Evolutionary conservation across 1,284 basidiomycete species (phyloP).

Genomic region (Trichosporon asahii): DNA sequence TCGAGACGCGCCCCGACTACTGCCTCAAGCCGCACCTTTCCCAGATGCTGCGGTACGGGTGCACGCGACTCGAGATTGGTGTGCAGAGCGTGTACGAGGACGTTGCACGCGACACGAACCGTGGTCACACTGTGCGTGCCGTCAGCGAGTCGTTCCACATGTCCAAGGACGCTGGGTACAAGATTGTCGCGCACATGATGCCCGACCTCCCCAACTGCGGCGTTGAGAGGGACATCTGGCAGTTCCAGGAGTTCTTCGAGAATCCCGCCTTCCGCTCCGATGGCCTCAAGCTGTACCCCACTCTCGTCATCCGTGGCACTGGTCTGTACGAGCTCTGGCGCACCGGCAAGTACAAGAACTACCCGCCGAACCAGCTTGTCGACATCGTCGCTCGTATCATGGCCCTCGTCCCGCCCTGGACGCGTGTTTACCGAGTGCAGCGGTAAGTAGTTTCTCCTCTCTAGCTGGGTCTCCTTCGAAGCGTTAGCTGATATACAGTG

Average conservation of each 20-base stretch:
- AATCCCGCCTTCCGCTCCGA: slow-evolving; percentile 97
- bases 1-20: slow-evolving; percentile 98
- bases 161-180: slow-evolving; percentile 98
- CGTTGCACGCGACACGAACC: slow-evolving; percentile 96
- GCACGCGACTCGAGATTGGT: slow-evolving; percentile 95
- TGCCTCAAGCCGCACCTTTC: slow-evolving; percentile 95
- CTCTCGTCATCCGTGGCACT: slow-evolving; percentile 95
- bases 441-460: slow-evolving; percentile 56
- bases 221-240: slow-evolving; percentile 93
- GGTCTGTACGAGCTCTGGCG: slow-evolving; percentile 96
- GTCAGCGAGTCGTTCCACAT: slow-evolving; percentile 97
- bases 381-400: slow-evolving; percentile 95
- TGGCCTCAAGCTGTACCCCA: slow-evolving; percentile 97
- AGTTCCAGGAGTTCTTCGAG: slow-evolving; percentile 93
- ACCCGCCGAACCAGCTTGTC: slow-evolving; percentile 95
- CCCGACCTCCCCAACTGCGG: slow-evolving; percentile 96
- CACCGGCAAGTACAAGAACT: slow-evolving; percentile 96
- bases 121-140: slow-evolving; percentile 95
- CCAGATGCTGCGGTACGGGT: slow-evolving; percentile 98
- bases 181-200: slow-evolving; percentile 99
- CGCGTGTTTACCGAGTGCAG: slow-evolving; percentile 95
- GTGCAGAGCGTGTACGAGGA: slow-evolving; percentile 99
- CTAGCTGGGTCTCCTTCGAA: background rate
- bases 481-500: slow-evolving; percentile 56
- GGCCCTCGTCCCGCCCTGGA: slow-evolving; percentile 98